Conservation (phyloP, 305 asterid genomes). For the Fraxinus dipetala region DNA sequence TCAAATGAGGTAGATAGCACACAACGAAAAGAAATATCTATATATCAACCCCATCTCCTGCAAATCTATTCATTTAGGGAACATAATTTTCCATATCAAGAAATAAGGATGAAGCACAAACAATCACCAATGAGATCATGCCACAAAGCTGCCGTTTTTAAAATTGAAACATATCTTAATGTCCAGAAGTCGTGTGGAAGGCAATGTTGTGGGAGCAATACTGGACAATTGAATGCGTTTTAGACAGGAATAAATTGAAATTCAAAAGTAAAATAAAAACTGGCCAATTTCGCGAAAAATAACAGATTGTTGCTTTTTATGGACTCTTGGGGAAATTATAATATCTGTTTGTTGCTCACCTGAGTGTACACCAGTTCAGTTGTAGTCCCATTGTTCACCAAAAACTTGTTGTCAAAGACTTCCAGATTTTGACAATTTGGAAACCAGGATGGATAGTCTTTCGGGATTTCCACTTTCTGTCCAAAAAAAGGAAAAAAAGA, state of each 20-base stretch:
- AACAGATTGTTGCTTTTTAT: not conserved
- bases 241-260: not conserved
- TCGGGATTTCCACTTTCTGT: slow-evolving; percentile 12
- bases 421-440: slow-evolving; percentile 3
- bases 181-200: slow-evolving; percentile 1
- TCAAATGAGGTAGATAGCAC: not conserved
- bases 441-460: slow-evolving; percentile 14
- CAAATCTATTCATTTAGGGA: not conserved
- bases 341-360: not conserved
- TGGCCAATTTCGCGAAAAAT: not conserved
- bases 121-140: not conserved
- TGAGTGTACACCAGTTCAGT: slow-evolving; percentile 1
- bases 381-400: slow-evolving; percentile 7
- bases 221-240: not conserved
- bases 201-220: slow-evolving; percentile 5
- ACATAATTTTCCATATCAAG: not conserved
- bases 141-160: not conserved
- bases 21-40: not conserved
- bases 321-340: not conserved
- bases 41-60: not conserved
- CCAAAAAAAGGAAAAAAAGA: no score
- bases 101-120: not conserved
- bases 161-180: not conserved
- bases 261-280: not conserved
- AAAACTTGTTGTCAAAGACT: not conserved